These are phyloP conservation scores for Pelargonium citronellum DNA, from an alignment of 441 rosid genomes.

Conservation along the genomic window DNA sequence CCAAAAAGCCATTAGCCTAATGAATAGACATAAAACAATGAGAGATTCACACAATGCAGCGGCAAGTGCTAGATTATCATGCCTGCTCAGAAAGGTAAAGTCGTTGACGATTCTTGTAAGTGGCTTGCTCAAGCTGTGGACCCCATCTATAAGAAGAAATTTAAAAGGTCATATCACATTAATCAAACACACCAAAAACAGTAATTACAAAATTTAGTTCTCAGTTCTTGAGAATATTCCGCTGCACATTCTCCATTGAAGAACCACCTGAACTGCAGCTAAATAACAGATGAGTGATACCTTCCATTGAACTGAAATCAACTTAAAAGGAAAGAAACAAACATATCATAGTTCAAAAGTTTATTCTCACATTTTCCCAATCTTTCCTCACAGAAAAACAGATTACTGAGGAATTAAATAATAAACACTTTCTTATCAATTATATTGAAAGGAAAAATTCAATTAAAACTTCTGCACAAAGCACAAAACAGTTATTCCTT, in stretches of 20 bases:
- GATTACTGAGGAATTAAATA: too few species aligned
- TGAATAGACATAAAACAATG: neutral
- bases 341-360: neutral
- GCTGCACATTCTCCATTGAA: neutral
- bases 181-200: neutral
- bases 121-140: constrained; percentile 88
- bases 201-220: neutral
- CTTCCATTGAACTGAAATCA: neutral
- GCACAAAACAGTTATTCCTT: neutral
- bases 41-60: neutral
- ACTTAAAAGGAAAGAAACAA: neutral
- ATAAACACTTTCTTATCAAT: too few species aligned
- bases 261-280: neutral
- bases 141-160: constrained; percentile 66
- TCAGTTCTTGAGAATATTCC: neutral
- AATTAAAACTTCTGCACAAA: too few species aligned
- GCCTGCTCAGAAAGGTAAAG: constrained; percentile 98
- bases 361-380: neutral
- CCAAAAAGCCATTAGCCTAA: too few species aligned
- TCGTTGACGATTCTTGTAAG: constrained; percentile 95
- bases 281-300: neutral
- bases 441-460: too few species aligned
- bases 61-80: constrained; percentile 6
- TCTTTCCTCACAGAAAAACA: neutral
- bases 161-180: neutral